Conservation (phyloP, 495 filamentous ascomycete species). For the Xylaria nigripes region DNA sequence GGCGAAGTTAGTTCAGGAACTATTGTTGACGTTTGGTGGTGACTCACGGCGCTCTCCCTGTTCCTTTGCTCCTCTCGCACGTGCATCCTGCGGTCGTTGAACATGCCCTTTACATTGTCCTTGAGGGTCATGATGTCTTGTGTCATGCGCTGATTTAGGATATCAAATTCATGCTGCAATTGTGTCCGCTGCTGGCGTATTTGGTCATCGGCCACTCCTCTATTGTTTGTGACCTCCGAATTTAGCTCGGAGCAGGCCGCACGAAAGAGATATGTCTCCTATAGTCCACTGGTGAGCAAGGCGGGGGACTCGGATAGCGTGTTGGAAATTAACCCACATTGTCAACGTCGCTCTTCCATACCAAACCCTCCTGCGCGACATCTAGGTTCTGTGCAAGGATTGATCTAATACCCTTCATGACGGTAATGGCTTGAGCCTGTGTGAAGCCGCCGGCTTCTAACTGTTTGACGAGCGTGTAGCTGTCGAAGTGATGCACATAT, state of each 20-base stretch:
- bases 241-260: constrained; percentile 89
- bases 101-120: constrained; percentile 89
- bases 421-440: constrained; percentile 57
- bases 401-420: constrained; percentile 81
- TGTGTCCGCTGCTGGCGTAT: constrained; percentile 72
- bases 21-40: neutral
- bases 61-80: constrained; percentile 75
- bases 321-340: constrained; percentile 39
- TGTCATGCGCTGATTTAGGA: constrained; percentile 69
- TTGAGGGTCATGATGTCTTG: constrained; percentile 73
- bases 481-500: constrained; percentile 96
- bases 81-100: constrained; percentile 91
- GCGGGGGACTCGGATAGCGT: neutral
- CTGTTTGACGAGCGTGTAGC: constrained; percentile 73
- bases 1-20: neutral
- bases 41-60: constrained; percentile 61
- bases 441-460: constrained; percentile 63
- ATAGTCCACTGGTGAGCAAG: neutral
- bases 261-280: constrained; percentile 86
- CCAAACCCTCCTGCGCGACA: constrained; percentile 63
- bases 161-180: constrained; percentile 89
- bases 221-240: constrained; percentile 61
- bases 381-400: constrained; percentile 72
- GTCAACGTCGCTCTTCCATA: constrained; percentile 71
- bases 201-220: constrained; percentile 55